These are phyloP conservation scores for Jackrogersella multiformis DNA, from an alignment of 495 filamentous ascomycete genomes.

Conservation along the genomic window DNA sequence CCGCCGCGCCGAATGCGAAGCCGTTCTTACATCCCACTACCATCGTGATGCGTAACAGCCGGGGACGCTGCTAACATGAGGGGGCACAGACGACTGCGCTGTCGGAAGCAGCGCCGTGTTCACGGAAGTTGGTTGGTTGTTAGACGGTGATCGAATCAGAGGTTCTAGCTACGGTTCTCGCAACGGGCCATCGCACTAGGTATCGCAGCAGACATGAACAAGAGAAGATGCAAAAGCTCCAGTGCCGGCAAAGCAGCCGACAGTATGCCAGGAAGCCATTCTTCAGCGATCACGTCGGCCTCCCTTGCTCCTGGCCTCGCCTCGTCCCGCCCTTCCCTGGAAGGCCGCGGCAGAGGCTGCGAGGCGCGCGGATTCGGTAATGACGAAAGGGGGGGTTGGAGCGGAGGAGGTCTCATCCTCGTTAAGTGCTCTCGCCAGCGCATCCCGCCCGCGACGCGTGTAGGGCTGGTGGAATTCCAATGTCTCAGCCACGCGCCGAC, in stretches of 20 bases:
- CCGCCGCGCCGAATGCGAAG: slow-evolving; percentile 20
- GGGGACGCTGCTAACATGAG: slow-evolving; percentile 17
- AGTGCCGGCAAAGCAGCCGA: slow-evolving; percentile 9
- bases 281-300: slow-evolving; percentile 28
- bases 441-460: background rate
- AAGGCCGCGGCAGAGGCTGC: slow-evolving; percentile 15
- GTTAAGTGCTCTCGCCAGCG: background rate
- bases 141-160: slow-evolving; percentile 12
- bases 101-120: background rate
- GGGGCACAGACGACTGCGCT: background rate
- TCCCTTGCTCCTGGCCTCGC: slow-evolving; percentile 34
- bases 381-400: slow-evolving; percentile 40
- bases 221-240: slow-evolving; percentile 23
- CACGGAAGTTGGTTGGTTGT: background rate
- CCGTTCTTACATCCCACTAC: slow-evolving; percentile 18
- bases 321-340: slow-evolving; percentile 27
- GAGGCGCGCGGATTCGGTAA: slow-evolving; percentile 37
- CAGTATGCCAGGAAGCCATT: slow-evolving; percentile 30
- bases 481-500: slow-evolving; percentile 41
- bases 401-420: slow-evolving; percentile 21
- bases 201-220: slow-evolving; percentile 4
- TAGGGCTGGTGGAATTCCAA: slow-evolving; percentile 41
- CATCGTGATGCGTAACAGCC: slow-evolving; percentile 35
- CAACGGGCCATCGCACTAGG: too few species aligned
- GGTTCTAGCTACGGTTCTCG: background rate